Conservation (phyloP, 2,329 filamentous ascomycete genomes). For the Myriosclerotinia curreyana region DNA sequence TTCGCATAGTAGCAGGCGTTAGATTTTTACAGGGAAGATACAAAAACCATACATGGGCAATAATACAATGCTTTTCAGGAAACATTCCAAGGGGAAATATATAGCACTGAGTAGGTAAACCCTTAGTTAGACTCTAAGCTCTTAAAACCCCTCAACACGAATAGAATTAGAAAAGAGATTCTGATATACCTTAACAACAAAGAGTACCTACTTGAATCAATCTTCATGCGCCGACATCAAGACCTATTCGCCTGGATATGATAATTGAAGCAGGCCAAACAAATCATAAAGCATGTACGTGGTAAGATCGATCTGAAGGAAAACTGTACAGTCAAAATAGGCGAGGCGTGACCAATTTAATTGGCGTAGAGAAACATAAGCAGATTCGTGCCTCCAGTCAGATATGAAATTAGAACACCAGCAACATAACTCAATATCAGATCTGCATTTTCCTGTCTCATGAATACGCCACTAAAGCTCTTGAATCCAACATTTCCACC, state of each 20-base stretch:
- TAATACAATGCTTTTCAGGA: not conserved
- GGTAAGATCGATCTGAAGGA: no score
- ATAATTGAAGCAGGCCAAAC: not conserved
- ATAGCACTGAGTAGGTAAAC: not conserved
- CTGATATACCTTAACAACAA: not conserved
- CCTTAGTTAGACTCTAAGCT: not conserved
- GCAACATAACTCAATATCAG: not conserved
- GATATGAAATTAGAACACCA: not conserved
- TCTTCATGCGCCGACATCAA: not conserved
- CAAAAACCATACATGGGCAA: not conserved
- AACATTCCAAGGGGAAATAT: not conserved
- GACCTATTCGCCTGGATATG: not conserved
- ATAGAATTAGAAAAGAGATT: not conserved
- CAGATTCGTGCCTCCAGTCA: not conserved
- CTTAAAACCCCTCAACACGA: not conserved
- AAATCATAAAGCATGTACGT: no score
- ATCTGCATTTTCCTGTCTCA: constrained; percentile 5
- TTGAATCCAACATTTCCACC: constrained; percentile 9
- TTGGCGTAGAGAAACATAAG: not conserved
- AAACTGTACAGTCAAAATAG: not conserved
- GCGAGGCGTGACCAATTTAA: not conserved
- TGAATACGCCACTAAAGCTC: constrained; percentile 4
- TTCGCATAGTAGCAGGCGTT: not conserved
- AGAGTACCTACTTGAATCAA: not conserved
- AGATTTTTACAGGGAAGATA: not conserved